Evolutionary conservation across 495 filamentous ascomycete genomes (phyloP).

Genomic region (Rhypophila decipiens): DNA sequence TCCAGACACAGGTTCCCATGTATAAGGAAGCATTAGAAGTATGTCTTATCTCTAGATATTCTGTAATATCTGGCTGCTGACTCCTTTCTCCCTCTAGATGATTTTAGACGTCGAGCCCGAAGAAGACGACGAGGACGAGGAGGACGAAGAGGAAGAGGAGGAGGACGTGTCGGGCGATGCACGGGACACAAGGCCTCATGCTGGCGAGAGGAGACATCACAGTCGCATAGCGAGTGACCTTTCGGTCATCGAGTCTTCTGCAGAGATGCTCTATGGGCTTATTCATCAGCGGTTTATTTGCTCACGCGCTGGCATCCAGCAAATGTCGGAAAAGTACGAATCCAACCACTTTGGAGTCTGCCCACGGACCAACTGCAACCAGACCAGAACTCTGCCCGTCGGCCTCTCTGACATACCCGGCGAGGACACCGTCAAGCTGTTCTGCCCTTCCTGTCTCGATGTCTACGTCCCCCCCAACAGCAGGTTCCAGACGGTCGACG

Average conservation of each 20-base stretch:
- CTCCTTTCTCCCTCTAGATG: constrained; percentile 62
- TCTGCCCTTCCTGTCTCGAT: constrained; percentile 94
- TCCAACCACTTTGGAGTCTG: constrained; percentile 90
- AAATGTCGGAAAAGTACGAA: constrained; percentile 99
- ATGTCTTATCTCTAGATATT: constrained; percentile 1
- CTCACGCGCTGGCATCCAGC: constrained; percentile 92
- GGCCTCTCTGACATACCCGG: constrained; percentile 90
- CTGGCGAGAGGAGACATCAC: constrained; percentile 64
- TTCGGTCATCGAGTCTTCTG: constrained; percentile 91
- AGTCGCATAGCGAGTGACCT: constrained; percentile 84
- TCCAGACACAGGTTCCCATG: constrained; percentile 94
- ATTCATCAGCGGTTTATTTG: constrained; percentile 99
- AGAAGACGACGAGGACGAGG: constrained; percentile 79
- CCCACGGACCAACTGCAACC: constrained; percentile 82
- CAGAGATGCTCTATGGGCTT: constrained; percentile 93
- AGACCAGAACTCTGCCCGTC: constrained; percentile 83
- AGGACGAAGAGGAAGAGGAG: constrained; percentile 71
- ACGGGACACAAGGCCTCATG: constrained; percentile 44
- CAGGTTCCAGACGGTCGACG: constrained; percentile 95
- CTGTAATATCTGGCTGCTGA: neutral
- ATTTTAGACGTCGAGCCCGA: constrained; percentile 97
- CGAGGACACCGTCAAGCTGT: constrained; percentile 95
- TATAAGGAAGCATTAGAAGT: constrained; percentile 86
- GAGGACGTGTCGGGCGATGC: constrained; percentile 72
- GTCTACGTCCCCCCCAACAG: constrained; percentile 97